Evolutionary conservation across 169 alveolate genomes (phyloP).

Genomic region (Neospora caninum): DNA sequence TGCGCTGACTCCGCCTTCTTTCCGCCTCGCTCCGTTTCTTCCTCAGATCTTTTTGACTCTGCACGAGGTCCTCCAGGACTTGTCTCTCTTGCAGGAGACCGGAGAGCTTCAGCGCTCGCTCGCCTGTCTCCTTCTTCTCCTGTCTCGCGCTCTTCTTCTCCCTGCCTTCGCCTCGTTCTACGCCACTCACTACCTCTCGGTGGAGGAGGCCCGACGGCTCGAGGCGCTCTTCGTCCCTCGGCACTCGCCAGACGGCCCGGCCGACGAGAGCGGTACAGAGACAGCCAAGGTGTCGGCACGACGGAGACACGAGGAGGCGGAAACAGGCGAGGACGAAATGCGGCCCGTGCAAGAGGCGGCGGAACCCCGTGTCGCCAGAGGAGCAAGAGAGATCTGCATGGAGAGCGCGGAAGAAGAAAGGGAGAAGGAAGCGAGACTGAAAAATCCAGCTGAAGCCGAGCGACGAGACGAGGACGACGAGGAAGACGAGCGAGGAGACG

Average conservation of each 20-base stretch:
- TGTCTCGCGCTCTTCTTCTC: not conserved
- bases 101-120: not conserved
- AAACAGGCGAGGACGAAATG: not conserved
- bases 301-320: not conserved
- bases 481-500: not conserved
- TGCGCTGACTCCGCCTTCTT: not conserved
- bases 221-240: not conserved
- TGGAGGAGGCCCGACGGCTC: not conserved
- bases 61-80: not conserved
- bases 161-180: not conserved
- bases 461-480: not conserved
- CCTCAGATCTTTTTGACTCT: constrained; percentile 20
- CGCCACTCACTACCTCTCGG: not conserved
- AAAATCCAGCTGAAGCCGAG: too few relatives aligned
- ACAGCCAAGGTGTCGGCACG: not conserved
- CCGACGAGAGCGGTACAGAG: not conserved
- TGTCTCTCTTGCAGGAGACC: not conserved
- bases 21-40: not conserved
- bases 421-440: too few relatives aligned
- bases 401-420: not conserved
- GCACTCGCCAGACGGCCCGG: not conserved
- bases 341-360: not conserved
- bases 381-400: not conserved
- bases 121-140: not conserved
- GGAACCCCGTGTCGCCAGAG: not conserved